Evolutionary conservation across 208 protist genomes (phyloP).

Genomic region (Wallacemonas collosoma): DNA sequence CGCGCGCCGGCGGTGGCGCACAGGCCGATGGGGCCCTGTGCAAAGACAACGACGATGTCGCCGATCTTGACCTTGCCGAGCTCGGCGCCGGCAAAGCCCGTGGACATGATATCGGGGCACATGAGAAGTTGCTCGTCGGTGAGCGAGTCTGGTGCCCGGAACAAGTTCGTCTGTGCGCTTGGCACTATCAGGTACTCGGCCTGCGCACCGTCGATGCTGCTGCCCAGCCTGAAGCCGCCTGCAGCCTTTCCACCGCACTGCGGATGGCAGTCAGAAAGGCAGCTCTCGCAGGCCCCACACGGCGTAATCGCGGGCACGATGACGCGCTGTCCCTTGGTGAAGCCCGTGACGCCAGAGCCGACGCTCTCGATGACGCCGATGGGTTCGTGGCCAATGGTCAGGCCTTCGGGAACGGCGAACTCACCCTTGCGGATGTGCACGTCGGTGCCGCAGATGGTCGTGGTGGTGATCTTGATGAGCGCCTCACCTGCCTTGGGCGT

Average conservation of each 20-base stretch:
- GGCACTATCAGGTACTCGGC: conserved; percentile 39
- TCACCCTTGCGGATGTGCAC: conserved; percentile 39
- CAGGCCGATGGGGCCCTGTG: conserved; percentile 39
- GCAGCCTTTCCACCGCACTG: conserved; percentile 27
- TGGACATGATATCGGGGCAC: conserved; percentile 40
- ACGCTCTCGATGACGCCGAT: conserved; percentile 33
- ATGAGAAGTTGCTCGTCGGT: conserved; percentile 42
- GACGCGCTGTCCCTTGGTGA: conserved; percentile 34
- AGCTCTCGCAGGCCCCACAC: conserved; percentile 31
- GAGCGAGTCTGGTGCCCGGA: conserved; percentile 21
- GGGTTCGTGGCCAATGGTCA: conserved; percentile 38
- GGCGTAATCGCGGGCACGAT: conserved; percentile 33
- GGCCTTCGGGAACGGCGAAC: conserved; percentile 23
- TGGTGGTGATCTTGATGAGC: conserved; percentile 43
- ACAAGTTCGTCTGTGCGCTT: conserved; percentile 25
- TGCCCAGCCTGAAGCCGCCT: conserved; percentile 32
- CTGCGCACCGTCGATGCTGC: conserved; percentile 36
- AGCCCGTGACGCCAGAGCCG: conserved; percentile 29
- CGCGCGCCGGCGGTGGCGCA: conserved; percentile 27
- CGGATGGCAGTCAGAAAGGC: conserved; percentile 20
- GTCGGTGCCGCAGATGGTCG: conserved; percentile 42
- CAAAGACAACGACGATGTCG: conserved; percentile 36
- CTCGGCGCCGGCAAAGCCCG: conserved; percentile 28
- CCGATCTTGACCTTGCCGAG: conserved; percentile 27
- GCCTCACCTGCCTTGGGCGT: conserved; percentile 28